Conservation (phyloP, 2,329 filamentous ascomycete species). For the Aureobasidium sp. region DNA sequence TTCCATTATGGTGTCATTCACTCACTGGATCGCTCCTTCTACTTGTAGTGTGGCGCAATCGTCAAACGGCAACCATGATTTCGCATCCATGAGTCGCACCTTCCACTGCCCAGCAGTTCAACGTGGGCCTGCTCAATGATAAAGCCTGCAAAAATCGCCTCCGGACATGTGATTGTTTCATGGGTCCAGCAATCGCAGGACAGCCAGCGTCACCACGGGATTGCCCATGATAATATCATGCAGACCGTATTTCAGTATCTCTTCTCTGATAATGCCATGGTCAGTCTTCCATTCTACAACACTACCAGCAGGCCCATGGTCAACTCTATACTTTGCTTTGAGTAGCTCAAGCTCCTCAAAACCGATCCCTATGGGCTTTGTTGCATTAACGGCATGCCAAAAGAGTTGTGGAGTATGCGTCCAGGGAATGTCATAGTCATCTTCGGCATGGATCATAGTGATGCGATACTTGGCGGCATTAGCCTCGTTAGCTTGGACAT, state of each 20-base stretch:
- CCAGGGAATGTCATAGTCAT: constrained; percentile 47
- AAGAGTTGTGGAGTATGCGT: constrained; percentile 45
- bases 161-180: not conserved
- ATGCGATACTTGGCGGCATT: constrained; percentile 35
- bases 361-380: constrained; percentile 29
- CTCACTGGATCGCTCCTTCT: too few relatives aligned
- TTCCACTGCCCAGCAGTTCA: too few relatives aligned
- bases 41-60: too few relatives aligned
- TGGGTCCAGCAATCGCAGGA: constrained; percentile 34
- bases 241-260: constrained; percentile 49
- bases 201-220: constrained; percentile 46
- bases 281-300: constrained; percentile 41
- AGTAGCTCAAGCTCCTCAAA: constrained; percentile 41
- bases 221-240: constrained; percentile 55
- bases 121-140: too few relatives aligned
- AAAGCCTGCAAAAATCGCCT: too few relatives aligned
- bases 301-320: constrained; percentile 45
- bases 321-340: constrained; percentile 34
- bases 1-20: too few relatives aligned
- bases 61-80: too few relatives aligned
- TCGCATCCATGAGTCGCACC: too few relatives aligned
- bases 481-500: constrained; percentile 35
- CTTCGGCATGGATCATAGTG: constrained; percentile 45
- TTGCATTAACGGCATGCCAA: constrained; percentile 50
- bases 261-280: constrained; percentile 45